Evolutionary conservation across 306 rosid species (phyloP), one percentile per base, ranked within the genome.

Genomic region (Citrullus mucosospermus): DNA sequence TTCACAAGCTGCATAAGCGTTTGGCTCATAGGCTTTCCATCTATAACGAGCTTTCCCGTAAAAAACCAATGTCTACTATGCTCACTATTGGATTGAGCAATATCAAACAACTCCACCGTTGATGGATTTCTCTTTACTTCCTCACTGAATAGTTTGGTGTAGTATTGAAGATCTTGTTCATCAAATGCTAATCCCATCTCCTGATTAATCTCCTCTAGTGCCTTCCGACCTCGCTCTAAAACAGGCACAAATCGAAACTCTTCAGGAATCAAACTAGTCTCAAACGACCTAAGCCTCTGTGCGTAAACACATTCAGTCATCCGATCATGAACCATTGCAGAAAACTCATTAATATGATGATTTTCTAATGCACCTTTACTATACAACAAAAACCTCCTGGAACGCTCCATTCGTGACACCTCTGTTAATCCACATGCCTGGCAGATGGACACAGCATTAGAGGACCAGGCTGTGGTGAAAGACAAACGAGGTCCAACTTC

Each of bases 41-140:
- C 97, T 57, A 93, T 86, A 77, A 83, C 67, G 60, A 93, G 87
- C 76, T 90, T 91, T 46, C 96, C 97, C 28, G 92, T 86, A 72
- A 93, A 93, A 88, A 93, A 93, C 98, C 98, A 93, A 69, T 91
- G 98, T 81, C 98, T 88, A 75, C 98, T 90, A 54, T 93, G 98
- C 82, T 93, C 97, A 51, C 95, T 91, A 80, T 93, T 93, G 55
- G 98, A 93, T 76, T 93, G 98, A 10, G 98, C n/a, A n/a, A n/a
- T n/a, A n/a, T n/a, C n/a, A n/a, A n/a, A n/a, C n/a, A n/a, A n/a
- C n/a, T n/a, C n/a, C 98, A 79, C 97, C n/a, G 89, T 93, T 0
- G 96, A 85, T 78, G 98, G 98, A 80, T 93, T 85, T 38, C 96
- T 88, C 86, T 86, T 82, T 55, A 93, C 88, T 61, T 93, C 97